These are phyloP conservation scores for Odontarrhena argentea DNA, from an alignment of 345 rosid species.

Conservation along the genomic window DNA sequence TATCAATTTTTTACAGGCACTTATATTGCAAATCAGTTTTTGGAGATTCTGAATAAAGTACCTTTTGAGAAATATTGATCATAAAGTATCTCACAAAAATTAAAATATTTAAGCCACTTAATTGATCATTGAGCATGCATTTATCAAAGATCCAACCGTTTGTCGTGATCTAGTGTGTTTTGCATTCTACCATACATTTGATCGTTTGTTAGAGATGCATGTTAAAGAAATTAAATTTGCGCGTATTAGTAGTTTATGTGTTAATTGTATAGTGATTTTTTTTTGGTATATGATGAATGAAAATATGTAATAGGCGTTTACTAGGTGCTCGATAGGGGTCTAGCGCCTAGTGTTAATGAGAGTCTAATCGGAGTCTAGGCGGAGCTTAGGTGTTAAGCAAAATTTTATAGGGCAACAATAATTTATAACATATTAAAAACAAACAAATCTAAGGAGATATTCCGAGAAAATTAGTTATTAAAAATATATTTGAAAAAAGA, in stretches of 20 bases:
- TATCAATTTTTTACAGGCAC: neutral
- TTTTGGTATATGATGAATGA: neutral
- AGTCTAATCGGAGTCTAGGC: too few species aligned
- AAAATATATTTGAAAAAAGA: too few species aligned
- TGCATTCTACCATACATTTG: too few species aligned
- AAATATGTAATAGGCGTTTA: neutral
- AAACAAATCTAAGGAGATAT: too few species aligned
- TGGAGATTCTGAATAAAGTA: slow-evolving; percentile 1
- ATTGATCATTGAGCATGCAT: slow-evolving; percentile 5
- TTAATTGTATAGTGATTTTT: neutral
- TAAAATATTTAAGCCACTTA: neutral
- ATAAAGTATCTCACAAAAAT: neutral
- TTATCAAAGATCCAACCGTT: neutral
- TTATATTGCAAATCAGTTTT: neutral
- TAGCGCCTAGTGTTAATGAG: too few species aligned
- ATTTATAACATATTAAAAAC: too few species aligned
- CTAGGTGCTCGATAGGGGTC: too few species aligned
- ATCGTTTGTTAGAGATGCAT: neutral
- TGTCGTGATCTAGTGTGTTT: too few species aligned
- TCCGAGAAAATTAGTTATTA: too few species aligned
- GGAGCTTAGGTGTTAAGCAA: too few species aligned
- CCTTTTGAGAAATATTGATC: neutral
- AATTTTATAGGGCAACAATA: too few species aligned
- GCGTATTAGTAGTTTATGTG: neutral
- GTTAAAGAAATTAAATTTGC: neutral